Evolutionary conservation across 1,139 yeast genomes (phyloP), one percentile per base, ranked within the genome.

Genomic region (Hansenula lynferdii): DNA sequence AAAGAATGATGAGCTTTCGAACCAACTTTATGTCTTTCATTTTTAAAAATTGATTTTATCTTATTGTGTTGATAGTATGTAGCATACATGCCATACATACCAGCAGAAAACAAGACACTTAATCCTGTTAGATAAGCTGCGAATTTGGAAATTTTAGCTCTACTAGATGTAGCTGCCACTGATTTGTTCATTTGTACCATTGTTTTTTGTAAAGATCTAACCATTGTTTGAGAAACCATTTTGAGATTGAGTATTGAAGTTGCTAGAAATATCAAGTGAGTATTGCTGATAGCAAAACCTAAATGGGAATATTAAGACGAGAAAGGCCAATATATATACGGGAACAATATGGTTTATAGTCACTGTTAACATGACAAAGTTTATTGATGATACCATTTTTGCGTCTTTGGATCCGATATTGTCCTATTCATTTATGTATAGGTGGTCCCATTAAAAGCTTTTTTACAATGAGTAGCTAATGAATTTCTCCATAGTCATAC

Each of bases 31-130:
- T 32, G 27, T 40, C 37, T 42, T 30, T 42, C 42, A 25, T 40
- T 24, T 25, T 37, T 38, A 31, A 51, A 53, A 35, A 53, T 53
- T 34, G 45, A 35, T 23, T 48, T 42, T 23, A 53, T 53, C 37
- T 50, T 51, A 42, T 53, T 50, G 34, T 49, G 31, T 44, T 48
- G 40, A 38, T 47, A 50, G 38, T 51, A 51, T 28, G 49, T 45
- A n/a, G 40, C 37, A 34, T 48, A 53, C 43, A 50, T 35, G 6
- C 42, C 22, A 11, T 39, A 39, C 21, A 41, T 31, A 34, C 54
- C 50, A 12, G 45, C 25, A 15, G 46, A 40, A 17, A 46, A 43
- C 2, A 50, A 36, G 0, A 39, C 29, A 1, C 47, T 37, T 42
- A 51, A 40, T 11, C 51, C 54, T 7, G 43, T 22, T 26, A 48